Conservation (phyloP, 768 basidiomycete species). For the Psilocybe cyanescens region DNA sequence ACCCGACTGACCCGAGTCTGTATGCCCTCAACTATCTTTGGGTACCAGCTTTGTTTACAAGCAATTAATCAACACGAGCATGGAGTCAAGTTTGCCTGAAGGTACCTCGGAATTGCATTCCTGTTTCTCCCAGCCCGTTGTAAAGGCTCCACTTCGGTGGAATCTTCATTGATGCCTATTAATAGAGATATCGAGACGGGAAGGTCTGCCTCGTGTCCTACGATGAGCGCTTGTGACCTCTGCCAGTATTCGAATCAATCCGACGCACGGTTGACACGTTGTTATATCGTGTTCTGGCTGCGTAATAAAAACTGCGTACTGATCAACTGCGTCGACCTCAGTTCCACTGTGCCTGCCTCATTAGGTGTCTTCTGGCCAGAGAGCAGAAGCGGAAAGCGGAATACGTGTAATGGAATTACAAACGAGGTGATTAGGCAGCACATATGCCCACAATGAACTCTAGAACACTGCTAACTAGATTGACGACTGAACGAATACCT, state of each 20-base stretch:
- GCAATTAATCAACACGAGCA: no score
- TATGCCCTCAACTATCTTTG: no score
- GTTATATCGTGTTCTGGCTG: neutral
- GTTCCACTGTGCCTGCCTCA: neutral
- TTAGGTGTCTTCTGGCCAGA: neutral
- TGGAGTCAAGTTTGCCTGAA: no score
- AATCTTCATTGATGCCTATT: neutral
- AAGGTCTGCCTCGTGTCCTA: neutral
- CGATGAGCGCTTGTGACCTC: neutral
- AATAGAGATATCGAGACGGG: neutral
- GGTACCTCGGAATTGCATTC: no score
- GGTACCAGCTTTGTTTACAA: no score
- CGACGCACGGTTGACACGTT: neutral
- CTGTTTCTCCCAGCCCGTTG: neutral
- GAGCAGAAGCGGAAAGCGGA: neutral
- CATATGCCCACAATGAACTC: neutral
- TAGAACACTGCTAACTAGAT: neutral
- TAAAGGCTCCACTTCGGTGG: neutral
- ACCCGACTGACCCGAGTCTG: no score
- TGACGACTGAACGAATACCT: neutral
- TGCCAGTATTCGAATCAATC: neutral
- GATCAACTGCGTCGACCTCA: neutral
- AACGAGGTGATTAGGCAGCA: neutral
- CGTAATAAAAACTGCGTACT: neutral
- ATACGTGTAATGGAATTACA: neutral